Evolutionary conservation across 2,329 filamentous ascomycete species (phyloP).

Genomic region (Trichoderma sp.): DNA sequence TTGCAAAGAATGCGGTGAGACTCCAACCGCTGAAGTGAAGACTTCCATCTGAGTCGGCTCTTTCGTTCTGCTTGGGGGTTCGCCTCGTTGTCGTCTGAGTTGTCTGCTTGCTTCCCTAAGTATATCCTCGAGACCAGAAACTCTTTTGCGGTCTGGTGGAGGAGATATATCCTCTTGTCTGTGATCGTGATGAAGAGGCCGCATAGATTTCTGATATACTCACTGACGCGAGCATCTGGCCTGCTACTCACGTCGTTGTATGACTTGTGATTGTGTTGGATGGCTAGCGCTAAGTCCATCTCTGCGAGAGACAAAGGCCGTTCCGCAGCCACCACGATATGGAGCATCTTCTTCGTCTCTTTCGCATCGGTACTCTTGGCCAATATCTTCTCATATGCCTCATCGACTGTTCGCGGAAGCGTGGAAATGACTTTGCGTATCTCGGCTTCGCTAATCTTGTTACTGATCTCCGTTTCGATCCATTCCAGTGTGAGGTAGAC

Average conservation of each 20-base stretch:
- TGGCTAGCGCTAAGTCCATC: background rate
- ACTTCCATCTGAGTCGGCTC: background rate
- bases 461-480: conserved; percentile 32
- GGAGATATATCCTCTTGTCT: background rate
- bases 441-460: conserved; percentile 18
- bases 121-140: background rate
- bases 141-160: conserved; percentile 22
- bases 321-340: conserved; percentile 3
- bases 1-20: background rate
- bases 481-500: conserved; percentile 41
- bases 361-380: background rate
- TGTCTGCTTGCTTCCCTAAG: background rate
- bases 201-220: conserved; percentile 8
- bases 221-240: background rate
- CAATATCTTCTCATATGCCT: conserved; percentile 37
- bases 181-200: conserved; percentile 4
- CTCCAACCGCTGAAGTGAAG: background rate
- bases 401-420: conserved; percentile 33
- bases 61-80: background rate
- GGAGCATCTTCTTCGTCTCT: background rate
- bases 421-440: conserved; percentile 25
- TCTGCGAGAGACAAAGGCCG: conserved; percentile 13
- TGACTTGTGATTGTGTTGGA: background rate
- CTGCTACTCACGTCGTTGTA: background rate
- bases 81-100: too few relatives aligned